These are phyloP conservation scores for Lathyrus sativus DNA, from an alignment of 306 rosid genomes.

Conservation along the genomic window DNA sequence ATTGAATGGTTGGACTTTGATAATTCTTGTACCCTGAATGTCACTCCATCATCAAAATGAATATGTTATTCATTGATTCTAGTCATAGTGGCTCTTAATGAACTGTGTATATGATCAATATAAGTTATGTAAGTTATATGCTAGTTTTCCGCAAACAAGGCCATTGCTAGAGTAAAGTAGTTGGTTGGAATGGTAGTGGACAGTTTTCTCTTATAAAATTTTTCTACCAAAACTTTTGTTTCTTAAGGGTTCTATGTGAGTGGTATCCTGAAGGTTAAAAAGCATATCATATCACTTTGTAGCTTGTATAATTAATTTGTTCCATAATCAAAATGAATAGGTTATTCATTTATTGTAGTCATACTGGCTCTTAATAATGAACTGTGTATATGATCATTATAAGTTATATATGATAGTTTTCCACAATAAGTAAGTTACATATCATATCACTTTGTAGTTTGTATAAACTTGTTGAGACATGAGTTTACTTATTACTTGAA, in stretches of 20 bases:
- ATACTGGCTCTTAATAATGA: not conserved
- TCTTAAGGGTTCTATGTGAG: not conserved
- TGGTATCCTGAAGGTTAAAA: conserved; percentile 12
- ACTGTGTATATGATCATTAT: too few relatives aligned
- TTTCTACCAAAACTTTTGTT: not conserved
- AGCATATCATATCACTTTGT: not conserved
- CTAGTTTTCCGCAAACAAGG: not conserved
- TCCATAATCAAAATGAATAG: not conserved
- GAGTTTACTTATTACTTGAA: not conserved
- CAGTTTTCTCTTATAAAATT: not conserved
- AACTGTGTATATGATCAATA: not conserved
- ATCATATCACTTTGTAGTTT: not conserved
- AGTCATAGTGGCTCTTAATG: conserved; percentile 16
- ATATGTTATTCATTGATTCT: conserved; percentile 15
- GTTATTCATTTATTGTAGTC: conserved; percentile 27
- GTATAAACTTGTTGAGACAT: not conserved
- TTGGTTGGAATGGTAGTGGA: not conserved
- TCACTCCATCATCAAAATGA: conserved; percentile 11
- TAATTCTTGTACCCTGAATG: conserved; percentile 12
- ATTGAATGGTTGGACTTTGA: conserved; percentile 8
- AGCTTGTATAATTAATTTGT: too few relatives aligned
- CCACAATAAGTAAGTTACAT: too few relatives aligned
- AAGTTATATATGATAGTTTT: too few relatives aligned
- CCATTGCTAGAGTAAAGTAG: conserved; percentile 17
- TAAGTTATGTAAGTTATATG: conserved; percentile 21